phyloP scores from a whole-genome alignment of 805 yeast species.

The Kuraishia cidri region DNA sequence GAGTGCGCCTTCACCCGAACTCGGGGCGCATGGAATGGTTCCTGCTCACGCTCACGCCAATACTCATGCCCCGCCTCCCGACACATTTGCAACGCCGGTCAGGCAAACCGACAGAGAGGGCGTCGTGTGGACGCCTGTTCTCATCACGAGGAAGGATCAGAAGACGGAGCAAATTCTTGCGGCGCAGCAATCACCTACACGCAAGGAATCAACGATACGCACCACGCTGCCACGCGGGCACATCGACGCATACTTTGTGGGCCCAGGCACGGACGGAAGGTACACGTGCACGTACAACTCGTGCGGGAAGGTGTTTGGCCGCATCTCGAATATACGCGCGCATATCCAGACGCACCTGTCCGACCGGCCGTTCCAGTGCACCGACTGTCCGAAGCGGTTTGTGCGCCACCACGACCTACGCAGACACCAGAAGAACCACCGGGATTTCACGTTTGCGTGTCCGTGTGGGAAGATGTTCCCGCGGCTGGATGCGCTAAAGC shows the following conservation, averaged over 20 bases:
- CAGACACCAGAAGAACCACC: conserved; percentile 84
- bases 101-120: conserved; percentile 11
- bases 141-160: conserved; percentile 20
- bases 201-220: conserved; percentile 39
- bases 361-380: conserved; percentile 87
- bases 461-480: conserved; percentile 94
- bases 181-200: conserved; percentile 33
- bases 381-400: conserved; percentile 71
- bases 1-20: no score
- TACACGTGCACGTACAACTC: conserved; percentile 68
- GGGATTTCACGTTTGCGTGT: conserved; percentile 63
- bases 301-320: conserved; percentile 77
- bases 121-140: conserved; percentile 23
- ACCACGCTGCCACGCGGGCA: conserved; percentile 85
- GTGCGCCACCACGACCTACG: conserved; percentile 93
- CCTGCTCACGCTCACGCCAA: no score
- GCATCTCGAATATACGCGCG: conserved; percentile 87
- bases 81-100: no score
- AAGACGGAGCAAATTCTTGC: conserved; percentile 17
- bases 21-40: no score
- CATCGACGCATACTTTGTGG: conserved; percentile 73
- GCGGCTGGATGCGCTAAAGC: conserved; percentile 78
- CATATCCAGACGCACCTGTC: conserved; percentile 95
- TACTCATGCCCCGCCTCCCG: no score
- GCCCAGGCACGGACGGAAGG: conserved; percentile 64